Conservation (phyloP, 371 early-diverging fungal genomes). For the Apophysomyces ossiformis region DNA sequence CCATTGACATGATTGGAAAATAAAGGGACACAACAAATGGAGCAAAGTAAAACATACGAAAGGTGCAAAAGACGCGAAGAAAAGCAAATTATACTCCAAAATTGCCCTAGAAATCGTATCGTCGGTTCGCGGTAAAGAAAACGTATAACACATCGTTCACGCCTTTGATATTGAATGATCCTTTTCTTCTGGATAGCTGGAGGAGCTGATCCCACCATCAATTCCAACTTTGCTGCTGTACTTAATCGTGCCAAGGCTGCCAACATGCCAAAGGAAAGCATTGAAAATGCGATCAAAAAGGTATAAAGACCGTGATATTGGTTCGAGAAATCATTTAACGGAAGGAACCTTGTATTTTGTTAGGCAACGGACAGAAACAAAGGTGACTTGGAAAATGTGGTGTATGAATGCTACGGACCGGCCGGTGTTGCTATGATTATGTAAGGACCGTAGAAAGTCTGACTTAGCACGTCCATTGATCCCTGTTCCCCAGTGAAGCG, state of each 20-base stretch:
- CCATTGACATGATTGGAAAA: background rate
- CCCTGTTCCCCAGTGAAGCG: slow-evolving; percentile 47
- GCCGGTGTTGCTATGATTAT: slow-evolving; percentile 69
- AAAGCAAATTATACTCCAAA: slow-evolving; percentile 59
- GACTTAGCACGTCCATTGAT: background rate
- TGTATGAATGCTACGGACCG: slow-evolving; percentile 73
- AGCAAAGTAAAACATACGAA: slow-evolving; percentile 71
- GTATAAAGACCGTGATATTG: slow-evolving; percentile 19
- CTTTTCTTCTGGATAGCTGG: slow-evolving; percentile 34
- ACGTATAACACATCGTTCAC: background rate
- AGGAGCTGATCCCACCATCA: slow-evolving; percentile 54
- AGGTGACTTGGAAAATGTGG: slow-evolving; percentile 52
- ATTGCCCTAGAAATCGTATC: slow-evolving; percentile 64
- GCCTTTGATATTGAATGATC: too few relatives aligned
- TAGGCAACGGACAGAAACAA: slow-evolving; percentile 38
- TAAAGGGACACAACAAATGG: slow-evolving; percentile 72
- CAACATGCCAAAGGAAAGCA: slow-evolving; percentile 74
- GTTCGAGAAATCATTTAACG: background rate
- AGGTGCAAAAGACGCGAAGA: slow-evolving; percentile 61
- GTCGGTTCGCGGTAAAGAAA: slow-evolving; percentile 54
- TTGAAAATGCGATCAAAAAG: slow-evolving; percentile 74
- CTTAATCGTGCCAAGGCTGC: slow-evolving; percentile 64
- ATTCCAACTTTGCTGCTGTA: slow-evolving; percentile 59
- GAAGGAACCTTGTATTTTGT: background rate
- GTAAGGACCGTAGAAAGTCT: slow-evolving; percentile 30